Evolutionary conservation across 2,329 filamentous ascomycete species (phyloP), one percentile per base, ranked within the genome.

Genomic region (Fusarium sulawesiense): DNA sequence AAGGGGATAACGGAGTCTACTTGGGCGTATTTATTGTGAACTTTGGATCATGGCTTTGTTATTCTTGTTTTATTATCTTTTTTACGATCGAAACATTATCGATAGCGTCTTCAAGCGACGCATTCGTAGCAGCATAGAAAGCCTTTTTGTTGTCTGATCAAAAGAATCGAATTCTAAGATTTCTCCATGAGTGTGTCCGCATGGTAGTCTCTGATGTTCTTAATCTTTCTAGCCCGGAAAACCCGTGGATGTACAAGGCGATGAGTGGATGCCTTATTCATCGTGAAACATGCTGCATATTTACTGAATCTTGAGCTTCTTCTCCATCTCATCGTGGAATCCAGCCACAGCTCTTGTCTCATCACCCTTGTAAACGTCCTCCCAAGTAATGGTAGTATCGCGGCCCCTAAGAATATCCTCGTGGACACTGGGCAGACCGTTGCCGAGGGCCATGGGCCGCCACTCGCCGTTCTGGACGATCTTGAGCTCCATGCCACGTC

Each of bases 311-410:
- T 90, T 92, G 81, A 97, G 84, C 87, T 93, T 93, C 81, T 89
- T 88, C 89, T 98, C 95, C 89, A 98, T 94, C 88, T 98, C 95
- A 60, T 93, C 91, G 76, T 98, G 94, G 82, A 98, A 90, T 56
- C 91, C 89, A 25, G 91, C 88, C 44, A 89, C 84, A 66, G 88
- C 87, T 75, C 90, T 87, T 78, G 89, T 87, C 81, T 95, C 93
- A 74, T 92, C 91, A 64, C 93, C 93, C 21, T 87, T 89, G 79
- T 91, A 98, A 21, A 99, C 89, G 84, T 98, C 96, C 86, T 99
- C 96, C 96, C 96, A 99, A 11, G 86, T 89, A 74, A 97, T 85
- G 76, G 88, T 91, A 29, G 87, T 83, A 79, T 98, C 96, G 76
- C 90, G 85, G 6, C 94, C 94, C 66, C 86, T 87, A 76, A 99